phyloP scores from a whole-genome alignment of 768 basidiomycete genomes.

The Macrocybe gigantea region DNA sequence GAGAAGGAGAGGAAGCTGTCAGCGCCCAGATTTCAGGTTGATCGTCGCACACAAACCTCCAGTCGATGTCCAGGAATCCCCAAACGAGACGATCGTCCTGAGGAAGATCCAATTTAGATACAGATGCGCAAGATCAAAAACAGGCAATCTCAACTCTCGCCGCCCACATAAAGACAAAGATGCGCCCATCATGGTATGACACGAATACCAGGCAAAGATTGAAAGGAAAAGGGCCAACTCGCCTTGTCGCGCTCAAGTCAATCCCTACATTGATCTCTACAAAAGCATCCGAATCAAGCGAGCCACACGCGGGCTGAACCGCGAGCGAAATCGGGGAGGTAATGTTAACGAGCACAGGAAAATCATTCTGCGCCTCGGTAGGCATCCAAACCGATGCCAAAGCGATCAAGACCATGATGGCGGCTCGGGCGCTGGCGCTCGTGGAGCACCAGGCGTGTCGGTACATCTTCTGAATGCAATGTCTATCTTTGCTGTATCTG shows the following conservation, averaged over 20 bases:
- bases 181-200: no score
- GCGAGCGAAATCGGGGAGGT: slow-evolving; percentile 20
- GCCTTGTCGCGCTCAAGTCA: slow-evolving; percentile 16
- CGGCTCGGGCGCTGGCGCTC: no score
- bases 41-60: slow-evolving; percentile 9
- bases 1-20: no score
- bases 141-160: no score
- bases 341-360: slow-evolving; percentile 19
- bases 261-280: slow-evolving; percentile 20
- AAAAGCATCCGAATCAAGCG: slow-evolving; percentile 15
- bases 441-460: no score
- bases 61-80: slow-evolving; percentile 26
- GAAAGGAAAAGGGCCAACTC: not conserved
- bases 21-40: not conserved
- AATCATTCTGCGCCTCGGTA: slow-evolving; percentile 1
- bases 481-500: no score
- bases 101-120: not conserved
- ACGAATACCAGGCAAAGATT: no score
- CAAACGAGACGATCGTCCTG: slow-evolving; percentile 23
- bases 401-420: no score
- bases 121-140: not conserved
- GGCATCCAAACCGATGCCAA: no score
- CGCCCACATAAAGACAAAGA: no score
- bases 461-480: no score
- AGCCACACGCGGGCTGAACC: slow-evolving; percentile 18